Percentiles rank a stretch among this genome's conserved stretches.
These are phyloP conservation scores for Ramalina peruviana DNA, from an alignment of 495 filamentous ascomycete genomes.

Conservation along the genomic window DNA sequence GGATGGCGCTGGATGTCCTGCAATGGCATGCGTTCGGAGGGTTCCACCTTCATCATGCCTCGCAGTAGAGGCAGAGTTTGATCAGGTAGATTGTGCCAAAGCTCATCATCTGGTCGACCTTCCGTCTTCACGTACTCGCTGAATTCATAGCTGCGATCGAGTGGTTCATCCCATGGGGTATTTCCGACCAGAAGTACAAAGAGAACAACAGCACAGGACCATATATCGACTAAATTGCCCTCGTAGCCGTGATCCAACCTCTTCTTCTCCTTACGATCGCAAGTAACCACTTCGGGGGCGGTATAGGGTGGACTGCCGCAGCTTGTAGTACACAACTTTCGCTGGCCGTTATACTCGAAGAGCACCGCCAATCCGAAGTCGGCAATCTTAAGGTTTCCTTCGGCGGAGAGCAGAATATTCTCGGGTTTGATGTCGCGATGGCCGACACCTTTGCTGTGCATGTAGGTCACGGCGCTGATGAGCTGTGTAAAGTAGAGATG, in stretches of 20 bases:
- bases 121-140: slow-evolving; percentile 69
- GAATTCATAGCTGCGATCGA: slow-evolving; percentile 64
- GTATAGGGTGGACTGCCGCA: slow-evolving; percentile 97
- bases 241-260: slow-evolving; percentile 54
- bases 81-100: slow-evolving; percentile 69
- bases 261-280: slow-evolving; percentile 29
- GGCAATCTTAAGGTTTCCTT: slow-evolving; percentile 85
- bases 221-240: slow-evolving; percentile 79
- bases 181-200: slow-evolving; percentile 94
- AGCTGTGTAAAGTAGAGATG: slow-evolving; percentile 94
- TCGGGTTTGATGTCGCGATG: slow-evolving; percentile 88
- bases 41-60: slow-evolving; percentile 83
- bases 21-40: slow-evolving; percentile 64
- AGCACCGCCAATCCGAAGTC: slow-evolving; percentile 95
- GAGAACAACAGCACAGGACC: slow-evolving; percentile 92
- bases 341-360: slow-evolving; percentile 72
- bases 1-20: slow-evolving; percentile 82
- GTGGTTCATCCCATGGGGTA: slow-evolving; percentile 95
- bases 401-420: slow-evolving; percentile 69
- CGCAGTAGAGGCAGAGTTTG: slow-evolving; percentile 77
- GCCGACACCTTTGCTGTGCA: slow-evolving; percentile 83
- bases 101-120: slow-evolving; percentile 65
- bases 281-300: slow-evolving; percentile 74
- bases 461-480: slow-evolving; percentile 77
- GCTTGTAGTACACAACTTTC: slow-evolving; percentile 69